These are phyloP conservation scores for Apophysomyces variabilis DNA, from an alignment of 371 early-diverging fungal genomes.

Conservation along the genomic window DNA sequence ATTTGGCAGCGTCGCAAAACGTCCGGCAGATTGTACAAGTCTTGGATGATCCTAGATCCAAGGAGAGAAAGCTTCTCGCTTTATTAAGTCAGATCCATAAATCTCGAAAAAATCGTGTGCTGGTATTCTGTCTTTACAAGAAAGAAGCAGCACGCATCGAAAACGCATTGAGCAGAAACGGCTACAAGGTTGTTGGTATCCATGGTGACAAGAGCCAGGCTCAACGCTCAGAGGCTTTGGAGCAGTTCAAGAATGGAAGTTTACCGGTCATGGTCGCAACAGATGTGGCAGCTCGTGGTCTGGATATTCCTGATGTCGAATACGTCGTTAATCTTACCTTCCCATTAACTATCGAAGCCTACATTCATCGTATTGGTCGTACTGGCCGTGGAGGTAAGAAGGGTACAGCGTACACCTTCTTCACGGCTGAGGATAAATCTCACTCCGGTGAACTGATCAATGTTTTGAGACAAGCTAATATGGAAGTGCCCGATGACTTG, in stretches of 20 bases:
- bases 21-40: constrained; percentile 96
- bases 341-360: constrained; percentile 96
- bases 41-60: constrained; percentile 71
- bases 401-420: constrained; percentile 94
- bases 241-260: constrained; percentile 73
- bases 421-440: constrained; percentile 93
- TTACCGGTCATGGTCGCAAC: constrained; percentile 88
- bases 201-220: constrained; percentile 86
- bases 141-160: constrained; percentile 91
- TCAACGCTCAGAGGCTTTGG: constrained; percentile 72
- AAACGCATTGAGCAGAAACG: constrained; percentile 66
- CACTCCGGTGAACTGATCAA: constrained; percentile 90
- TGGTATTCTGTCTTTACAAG: constrained; percentile 94
- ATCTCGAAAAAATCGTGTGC: constrained; percentile 75
- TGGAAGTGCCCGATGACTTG: constrained; percentile 85
- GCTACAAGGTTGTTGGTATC: constrained; percentile 84
- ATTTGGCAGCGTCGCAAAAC: constrained; percentile 88
- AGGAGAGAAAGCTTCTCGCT: constrained; percentile 82
- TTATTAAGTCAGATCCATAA: constrained; percentile 84
- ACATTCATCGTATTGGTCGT: constrained; percentile 94
- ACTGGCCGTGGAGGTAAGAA: constrained; percentile 95
- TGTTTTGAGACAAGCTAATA: constrained; percentile 88
- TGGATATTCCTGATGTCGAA: constrained; percentile 97
- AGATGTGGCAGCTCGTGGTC: constrained; percentile 95
- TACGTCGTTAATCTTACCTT: constrained; percentile 98